Evolutionary conservation across 306 rosid species (phyloP), one percentile per base, ranked within the genome.

Genomic region (Astragalus glycyphyllos): DNA sequence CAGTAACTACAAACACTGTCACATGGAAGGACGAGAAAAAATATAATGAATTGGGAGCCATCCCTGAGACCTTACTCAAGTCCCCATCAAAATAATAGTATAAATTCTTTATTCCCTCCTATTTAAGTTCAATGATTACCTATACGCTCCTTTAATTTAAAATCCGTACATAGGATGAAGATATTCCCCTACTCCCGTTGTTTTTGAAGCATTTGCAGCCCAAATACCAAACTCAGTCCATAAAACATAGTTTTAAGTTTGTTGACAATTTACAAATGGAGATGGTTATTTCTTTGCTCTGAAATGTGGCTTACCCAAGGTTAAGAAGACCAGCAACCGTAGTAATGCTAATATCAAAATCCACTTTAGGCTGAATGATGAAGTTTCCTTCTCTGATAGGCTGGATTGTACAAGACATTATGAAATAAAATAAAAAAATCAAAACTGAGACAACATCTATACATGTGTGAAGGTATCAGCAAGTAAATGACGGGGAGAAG

Each of bases 321-420:
- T 91, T 91, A 45, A 94, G 92, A 89, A 94, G 99, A 75, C 99
- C 99, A 69, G 96, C 89, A 69, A 94, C 99, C 0, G 99, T 94
- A 76, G 91, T 82, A 51, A 94, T 86, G 87, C 99, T 83, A 49
- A 94, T 94, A 73, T 94, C 99, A 79, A 94, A 94, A 87, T 94
- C 99, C 76, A 94, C 99, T 84, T 94, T 94, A 32, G 99, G 99
- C 85, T 94, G 99, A 83, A 94, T 89, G 86, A 94, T 89, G 82
- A 91, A 94, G 80, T 89, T 91, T 71, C 99, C 99, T 83, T 94
- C 99, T 84, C 92, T 84, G 69, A 94, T 94, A 67, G 99, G 99
- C 99, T 94, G 87, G 49, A 58, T 67, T 68, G 62, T 23, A 72
- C 58, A 81, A 67, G 69, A 56, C 31, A 75, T 61, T 15, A 54